Conservation (phyloP, 2,329 filamentous ascomycete species). For the Dactylellina cionopaga region DNA sequence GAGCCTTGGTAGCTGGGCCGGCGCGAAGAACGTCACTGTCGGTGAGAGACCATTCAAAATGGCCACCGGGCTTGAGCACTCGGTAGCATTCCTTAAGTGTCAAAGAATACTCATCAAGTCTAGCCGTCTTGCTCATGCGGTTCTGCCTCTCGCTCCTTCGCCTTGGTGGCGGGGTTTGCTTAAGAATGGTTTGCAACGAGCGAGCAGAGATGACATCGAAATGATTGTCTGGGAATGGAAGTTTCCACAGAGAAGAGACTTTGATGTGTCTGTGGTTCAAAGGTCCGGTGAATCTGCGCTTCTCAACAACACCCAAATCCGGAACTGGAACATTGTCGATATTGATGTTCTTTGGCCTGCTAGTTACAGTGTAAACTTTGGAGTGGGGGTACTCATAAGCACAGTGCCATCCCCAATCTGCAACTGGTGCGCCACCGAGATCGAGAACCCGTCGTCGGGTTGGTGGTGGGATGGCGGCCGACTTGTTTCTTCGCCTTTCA, state of each 20-base stretch:
- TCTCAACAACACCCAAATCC: conserved; percentile 43
- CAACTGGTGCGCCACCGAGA: conserved; percentile 73
- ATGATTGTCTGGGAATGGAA: conserved; percentile 85
- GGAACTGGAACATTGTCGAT: conserved; percentile 61
- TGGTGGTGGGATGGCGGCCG: conserved; percentile 46
- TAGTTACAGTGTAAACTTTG: conserved; percentile 86
- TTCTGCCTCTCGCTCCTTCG: conserved; percentile 32
- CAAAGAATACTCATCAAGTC: conserved; percentile 85
- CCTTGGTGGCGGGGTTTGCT: conserved; percentile 69
- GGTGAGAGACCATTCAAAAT: conserved; percentile 88
- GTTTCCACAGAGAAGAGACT: conserved; percentile 77
- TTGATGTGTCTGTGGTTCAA: conserved; percentile 85
- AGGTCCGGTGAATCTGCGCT: conserved; percentile 70
- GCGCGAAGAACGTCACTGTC: conserved; percentile 91
- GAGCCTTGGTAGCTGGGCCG: conserved; percentile 79
- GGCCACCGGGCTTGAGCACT: conserved; percentile 90
- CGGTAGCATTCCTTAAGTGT: conserved; percentile 88
- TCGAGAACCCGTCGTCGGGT: conserved; percentile 67
- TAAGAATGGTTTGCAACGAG: conserved; percentile 84
- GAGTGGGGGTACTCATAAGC: conserved; percentile 85
- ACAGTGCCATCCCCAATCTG: conserved; percentile 94
- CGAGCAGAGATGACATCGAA: conserved; percentile 94
- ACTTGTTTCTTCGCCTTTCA: conserved; percentile 56
- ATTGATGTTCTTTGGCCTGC: conserved; percentile 76
- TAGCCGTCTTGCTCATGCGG: conserved; percentile 56